Percentiles rank a stretch among this genome's conserved stretches.
These are phyloP conservation scores for Ocimum tenuiflorum DNA, from an alignment of 257 asterid species.

Conservation along the genomic window DNA sequence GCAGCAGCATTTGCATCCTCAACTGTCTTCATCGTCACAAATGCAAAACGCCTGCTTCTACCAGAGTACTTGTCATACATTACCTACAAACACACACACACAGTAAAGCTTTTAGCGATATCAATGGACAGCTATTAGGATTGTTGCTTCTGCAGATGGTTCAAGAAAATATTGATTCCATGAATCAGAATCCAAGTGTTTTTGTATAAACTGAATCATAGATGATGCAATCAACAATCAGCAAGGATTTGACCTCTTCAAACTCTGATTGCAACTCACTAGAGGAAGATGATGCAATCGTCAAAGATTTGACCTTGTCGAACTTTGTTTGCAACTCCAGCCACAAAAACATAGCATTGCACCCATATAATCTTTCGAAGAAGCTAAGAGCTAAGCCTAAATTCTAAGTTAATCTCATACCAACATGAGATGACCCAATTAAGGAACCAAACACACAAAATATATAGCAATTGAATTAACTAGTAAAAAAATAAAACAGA, in stretches of 20 bases:
- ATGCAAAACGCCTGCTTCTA: constrained; percentile 85
- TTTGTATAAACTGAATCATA: no score
- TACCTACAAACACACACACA: constrained; percentile 41
- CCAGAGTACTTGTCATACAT: constrained; percentile 89
- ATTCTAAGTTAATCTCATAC: no score
- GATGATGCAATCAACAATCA: no score
- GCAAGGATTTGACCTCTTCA: no score
- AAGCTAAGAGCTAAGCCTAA: neutral
- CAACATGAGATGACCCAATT: neutral
- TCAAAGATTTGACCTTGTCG: no score
- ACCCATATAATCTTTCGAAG: neutral
- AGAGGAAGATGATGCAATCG: no score
- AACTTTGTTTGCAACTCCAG: no score
- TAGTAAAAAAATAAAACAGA: neutral
- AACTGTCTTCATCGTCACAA: constrained; percentile 71
- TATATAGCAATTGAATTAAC: neutral
- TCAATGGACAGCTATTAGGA: neutral
- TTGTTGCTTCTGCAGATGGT: neutral
- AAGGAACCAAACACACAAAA: neutral
- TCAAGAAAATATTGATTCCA: no score
- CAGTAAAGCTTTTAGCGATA: no score
- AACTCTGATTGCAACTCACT: no score
- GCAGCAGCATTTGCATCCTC: constrained; percentile 70
- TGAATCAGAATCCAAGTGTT: no score
- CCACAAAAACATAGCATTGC: no score